These are phyloP conservation scores for Schizothecium vesticola DNA, from an alignment of 495 filamentous ascomycete genomes.

Conservation along the genomic window DNA sequence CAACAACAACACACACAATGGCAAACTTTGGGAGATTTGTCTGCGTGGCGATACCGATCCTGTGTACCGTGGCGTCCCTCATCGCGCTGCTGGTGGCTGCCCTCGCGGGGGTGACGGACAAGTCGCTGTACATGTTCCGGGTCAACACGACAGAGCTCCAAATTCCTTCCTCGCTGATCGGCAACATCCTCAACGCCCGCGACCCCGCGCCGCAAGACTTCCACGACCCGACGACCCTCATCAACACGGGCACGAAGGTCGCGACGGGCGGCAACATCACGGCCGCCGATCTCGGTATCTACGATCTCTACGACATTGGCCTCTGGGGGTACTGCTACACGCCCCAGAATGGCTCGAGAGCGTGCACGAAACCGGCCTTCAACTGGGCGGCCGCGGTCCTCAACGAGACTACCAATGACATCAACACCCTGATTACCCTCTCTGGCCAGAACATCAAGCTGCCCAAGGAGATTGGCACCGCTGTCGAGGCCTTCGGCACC, in stretches of 20 bases:
- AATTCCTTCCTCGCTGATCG: slow-evolving; percentile 29
- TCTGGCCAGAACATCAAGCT: slow-evolving; percentile 45
- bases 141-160: slow-evolving; percentile 51
- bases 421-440: slow-evolving; percentile 37
- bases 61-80: slow-evolving; percentile 65
- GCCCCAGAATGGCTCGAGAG: slow-evolving; percentile 40
- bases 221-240: slow-evolving; percentile 16
- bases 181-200: slow-evolving; percentile 13
- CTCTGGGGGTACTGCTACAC: slow-evolving; percentile 83
- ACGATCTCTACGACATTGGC: slow-evolving; percentile 73
- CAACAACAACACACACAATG: slow-evolving; percentile 19
- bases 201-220: slow-evolving; percentile 1
- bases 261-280: slow-evolving; percentile 35
- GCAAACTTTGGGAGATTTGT: slow-evolving; percentile 59
- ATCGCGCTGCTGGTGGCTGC: slow-evolving; percentile 69
- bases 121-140: slow-evolving; percentile 67
- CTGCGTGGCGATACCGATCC: slow-evolving; percentile 77
- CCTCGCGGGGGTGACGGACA: slow-evolving; percentile 64
- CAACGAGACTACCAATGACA: slow-evolving; percentile 48
- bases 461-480: slow-evolving; percentile 57
- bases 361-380: slow-evolving; percentile 60
- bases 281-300: slow-evolving; percentile 53
- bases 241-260: slow-evolving; percentile 18
- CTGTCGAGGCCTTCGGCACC: slow-evolving; percentile 62
- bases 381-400: slow-evolving; percentile 67